Evolutionary conservation across 129 eudicot genomes (phyloP).

Genomic region (Pittosporum tobira): DNA sequence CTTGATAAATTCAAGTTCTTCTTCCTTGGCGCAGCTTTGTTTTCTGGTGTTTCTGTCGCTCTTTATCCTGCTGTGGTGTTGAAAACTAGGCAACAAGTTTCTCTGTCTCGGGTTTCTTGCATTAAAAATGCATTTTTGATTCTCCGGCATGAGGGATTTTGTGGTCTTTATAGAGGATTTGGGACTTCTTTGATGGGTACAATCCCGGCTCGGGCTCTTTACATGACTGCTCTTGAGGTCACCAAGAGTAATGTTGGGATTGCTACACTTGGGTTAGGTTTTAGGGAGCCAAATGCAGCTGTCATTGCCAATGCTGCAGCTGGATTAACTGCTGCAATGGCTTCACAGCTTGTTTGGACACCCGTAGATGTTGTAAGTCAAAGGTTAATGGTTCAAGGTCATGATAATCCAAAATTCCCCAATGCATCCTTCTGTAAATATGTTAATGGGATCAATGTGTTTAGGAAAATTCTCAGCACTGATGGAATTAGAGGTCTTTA

Average conservation of each 20-base stretch:
- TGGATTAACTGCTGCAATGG: slow-evolving; percentile 76
- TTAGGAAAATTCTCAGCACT: slow-evolving; percentile 43
- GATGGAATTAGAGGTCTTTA: slow-evolving; percentile 84
- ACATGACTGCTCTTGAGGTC: slow-evolving; percentile 83
- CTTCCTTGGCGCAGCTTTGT: slow-evolving; percentile 78
- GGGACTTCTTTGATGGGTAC: slow-evolving; percentile 87
- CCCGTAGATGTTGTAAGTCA: slow-evolving; percentile 89
- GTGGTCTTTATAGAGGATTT: slow-evolving; percentile 80
- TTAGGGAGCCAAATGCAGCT: slow-evolving; percentile 56
- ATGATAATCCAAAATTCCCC: slow-evolving; percentile 5
- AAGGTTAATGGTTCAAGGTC: slow-evolving; percentile 78
- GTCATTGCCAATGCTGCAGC: slow-evolving; percentile 79
- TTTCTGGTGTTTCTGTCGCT: slow-evolving; percentile 71
- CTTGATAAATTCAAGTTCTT: slow-evolving; percentile 80
- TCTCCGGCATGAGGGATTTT: slow-evolving; percentile 45
- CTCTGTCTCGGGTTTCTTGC: slow-evolving; percentile 39
- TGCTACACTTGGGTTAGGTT: slow-evolving; percentile 42
- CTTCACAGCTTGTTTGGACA: slow-evolving; percentile 85
- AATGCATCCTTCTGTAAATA: slow-evolving; percentile 29
- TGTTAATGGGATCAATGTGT: slow-evolving; percentile 70
- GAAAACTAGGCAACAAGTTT: slow-evolving; percentile 77
- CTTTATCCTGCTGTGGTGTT: slow-evolving; percentile 77
- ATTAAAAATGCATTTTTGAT: slow-evolving; percentile 39
- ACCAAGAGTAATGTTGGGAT: slow-evolving; percentile 67
- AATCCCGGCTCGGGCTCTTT: slow-evolving; percentile 79